These are phyloP conservation scores for Lobosporangium transversale DNA, from an alignment of 192 early-diverging fungal species.

Conservation along the genomic window DNA sequence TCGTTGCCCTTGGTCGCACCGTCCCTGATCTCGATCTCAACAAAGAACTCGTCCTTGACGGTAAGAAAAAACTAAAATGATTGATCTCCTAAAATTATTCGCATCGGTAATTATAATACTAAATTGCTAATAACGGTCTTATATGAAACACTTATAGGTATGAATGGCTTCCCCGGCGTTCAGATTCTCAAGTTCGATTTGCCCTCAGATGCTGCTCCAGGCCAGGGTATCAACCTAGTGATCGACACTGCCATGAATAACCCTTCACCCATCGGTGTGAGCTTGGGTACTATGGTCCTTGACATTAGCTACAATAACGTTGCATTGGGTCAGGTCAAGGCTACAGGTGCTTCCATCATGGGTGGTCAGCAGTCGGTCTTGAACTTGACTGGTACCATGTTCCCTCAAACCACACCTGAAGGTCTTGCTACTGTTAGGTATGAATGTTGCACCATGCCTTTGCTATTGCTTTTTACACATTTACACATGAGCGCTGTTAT, in stretches of 20 bases:
- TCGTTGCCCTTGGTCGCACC: constrained; percentile 51
- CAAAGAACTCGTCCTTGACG: constrained; percentile 55
- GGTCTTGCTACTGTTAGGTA: constrained; percentile 57
- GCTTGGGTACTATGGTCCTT: constrained; percentile 66
- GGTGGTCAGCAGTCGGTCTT: constrained; percentile 55
- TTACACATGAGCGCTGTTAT: background rate
- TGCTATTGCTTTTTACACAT: too few species aligned
- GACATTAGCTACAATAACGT: constrained; percentile 57
- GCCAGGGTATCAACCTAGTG: constrained; percentile 65
- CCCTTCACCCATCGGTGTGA: constrained; percentile 64
- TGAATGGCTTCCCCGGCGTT: constrained; percentile 65
- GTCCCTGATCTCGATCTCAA: constrained; percentile 57
- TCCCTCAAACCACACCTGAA: constrained; percentile 58
- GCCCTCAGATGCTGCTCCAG: constrained; percentile 60
- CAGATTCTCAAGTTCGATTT: constrained; percentile 62
- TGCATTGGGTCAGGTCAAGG: constrained; percentile 59
- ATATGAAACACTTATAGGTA: too few species aligned
- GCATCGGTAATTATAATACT: too few species aligned
- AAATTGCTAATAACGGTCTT: too few species aligned
- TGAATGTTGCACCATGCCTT: background rate
- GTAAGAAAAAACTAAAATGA: constrained; percentile 35
- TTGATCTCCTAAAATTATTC: too few species aligned
- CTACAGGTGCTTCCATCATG: constrained; percentile 52
- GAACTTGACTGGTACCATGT: constrained; percentile 62
- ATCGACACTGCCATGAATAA: constrained; percentile 64